phyloP scores from a whole-genome alignment of 192 early-diverging fungal genomes.

The Backusella westeae region DNA sequence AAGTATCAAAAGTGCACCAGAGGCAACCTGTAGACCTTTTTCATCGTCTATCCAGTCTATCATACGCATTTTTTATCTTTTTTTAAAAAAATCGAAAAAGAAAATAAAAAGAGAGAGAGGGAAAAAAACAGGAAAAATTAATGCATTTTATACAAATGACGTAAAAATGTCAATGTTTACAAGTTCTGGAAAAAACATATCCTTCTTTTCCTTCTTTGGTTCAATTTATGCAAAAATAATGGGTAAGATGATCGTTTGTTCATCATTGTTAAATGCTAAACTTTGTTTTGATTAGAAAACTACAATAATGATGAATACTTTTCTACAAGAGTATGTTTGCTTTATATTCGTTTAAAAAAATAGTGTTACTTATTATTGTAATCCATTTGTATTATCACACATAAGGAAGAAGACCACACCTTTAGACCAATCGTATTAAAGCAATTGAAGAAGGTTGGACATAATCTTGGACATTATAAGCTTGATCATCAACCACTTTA shows the following conservation, averaged over 20 bases:
- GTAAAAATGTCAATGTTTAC: background rate
- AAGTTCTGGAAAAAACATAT: slow-evolving; percentile 6
- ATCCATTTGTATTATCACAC: background rate
- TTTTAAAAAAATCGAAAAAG: background rate
- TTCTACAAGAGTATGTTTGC: too few relatives aligned
- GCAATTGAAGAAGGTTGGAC: background rate
- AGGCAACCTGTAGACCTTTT: slow-evolving; percentile 65
- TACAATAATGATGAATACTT: background rate
- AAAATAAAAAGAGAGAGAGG: slow-evolving; percentile 4
- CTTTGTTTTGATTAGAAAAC: background rate
- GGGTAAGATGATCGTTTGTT: background rate
- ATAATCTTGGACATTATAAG: background rate
- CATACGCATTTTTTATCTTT: background rate
- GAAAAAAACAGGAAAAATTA: slow-evolving; percentile 7
- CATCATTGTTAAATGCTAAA: background rate
- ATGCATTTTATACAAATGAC: background rate
- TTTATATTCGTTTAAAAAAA: too few relatives aligned
- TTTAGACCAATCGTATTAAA: background rate
- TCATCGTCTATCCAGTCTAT: background rate
- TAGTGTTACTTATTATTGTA: too few relatives aligned
- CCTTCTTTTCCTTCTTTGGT: background rate
- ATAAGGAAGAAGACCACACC: background rate
- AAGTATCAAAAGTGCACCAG: slow-evolving; percentile 79
- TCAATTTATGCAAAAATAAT: background rate
- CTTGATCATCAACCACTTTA: background rate